Evolutionary conservation across 176 grass and related monocot species (phyloP).

Genomic region (Thinopyrum elongatum): DNA sequence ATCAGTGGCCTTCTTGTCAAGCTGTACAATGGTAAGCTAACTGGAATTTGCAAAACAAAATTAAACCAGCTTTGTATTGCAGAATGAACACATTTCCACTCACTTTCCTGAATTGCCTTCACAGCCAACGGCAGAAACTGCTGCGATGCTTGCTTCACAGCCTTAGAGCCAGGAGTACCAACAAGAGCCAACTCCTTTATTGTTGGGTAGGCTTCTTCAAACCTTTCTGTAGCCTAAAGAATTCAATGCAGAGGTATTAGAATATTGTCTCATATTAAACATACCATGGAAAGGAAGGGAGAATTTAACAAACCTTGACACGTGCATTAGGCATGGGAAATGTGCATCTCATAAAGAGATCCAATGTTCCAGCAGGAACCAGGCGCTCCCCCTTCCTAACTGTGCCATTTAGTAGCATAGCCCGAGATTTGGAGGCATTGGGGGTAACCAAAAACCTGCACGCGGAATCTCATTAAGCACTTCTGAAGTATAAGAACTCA

Average conservation of each 20-base stretch:
- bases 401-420: no score
- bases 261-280: not conserved
- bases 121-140: constrained; percentile 70
- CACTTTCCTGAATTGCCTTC: constrained; percentile 50
- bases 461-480: no score
- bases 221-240: constrained; percentile 91
- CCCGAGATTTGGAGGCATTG: no score
- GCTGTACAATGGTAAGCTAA: constrained; percentile 30
- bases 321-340: not conserved
- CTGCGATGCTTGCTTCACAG: constrained; percentile 79
- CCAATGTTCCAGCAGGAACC: no score
- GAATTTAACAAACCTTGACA: no score
- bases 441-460: no score
- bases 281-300: not conserved
- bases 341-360: no score
- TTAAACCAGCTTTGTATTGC: not conserved
- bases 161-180: constrained; percentile 80
- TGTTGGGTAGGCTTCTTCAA: constrained; percentile 72
- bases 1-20: constrained; percentile 63
- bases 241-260: not conserved
- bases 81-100: no score
- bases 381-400: no score
- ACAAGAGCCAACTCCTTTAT: constrained; percentile 86
- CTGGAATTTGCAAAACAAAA: not conserved
- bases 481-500: no score